Percentiles rank a stretch among this genome's conserved stretches.
Evolutionary conservation across 2,329 filamentous ascomycete species (phyloP).

Genomic region (Hymenoscyphus repandus): DNA sequence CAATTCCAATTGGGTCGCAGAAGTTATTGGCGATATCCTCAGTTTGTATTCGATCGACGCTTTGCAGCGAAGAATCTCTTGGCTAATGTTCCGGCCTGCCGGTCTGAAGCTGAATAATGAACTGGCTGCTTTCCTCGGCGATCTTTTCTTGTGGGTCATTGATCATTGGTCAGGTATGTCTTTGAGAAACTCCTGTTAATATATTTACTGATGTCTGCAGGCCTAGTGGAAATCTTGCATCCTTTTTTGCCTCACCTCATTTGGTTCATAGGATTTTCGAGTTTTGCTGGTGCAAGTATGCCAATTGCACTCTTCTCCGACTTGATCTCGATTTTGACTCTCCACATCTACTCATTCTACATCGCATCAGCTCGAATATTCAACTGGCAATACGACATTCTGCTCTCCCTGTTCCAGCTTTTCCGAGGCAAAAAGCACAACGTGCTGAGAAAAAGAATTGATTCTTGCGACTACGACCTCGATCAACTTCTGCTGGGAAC

Average conservation of each 20-base stretch:
- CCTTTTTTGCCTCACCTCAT: slow-evolving; percentile 82
- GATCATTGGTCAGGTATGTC: slow-evolving; percentile 86
- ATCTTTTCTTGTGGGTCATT: slow-evolving; percentile 97
- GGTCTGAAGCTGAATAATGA: slow-evolving; percentile 94
- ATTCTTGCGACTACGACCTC: slow-evolving; percentile 97
- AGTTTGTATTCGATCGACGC: slow-evolving; percentile 82
- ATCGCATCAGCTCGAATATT: slow-evolving; percentile 94
- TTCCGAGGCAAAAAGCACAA: slow-evolving; percentile 99
- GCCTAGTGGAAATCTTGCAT: slow-evolving; percentile 69
- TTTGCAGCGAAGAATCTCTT: slow-evolving; percentile 81
- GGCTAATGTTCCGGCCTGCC: slow-evolving; percentile 94
- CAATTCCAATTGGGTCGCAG: slow-evolving; percentile 79
- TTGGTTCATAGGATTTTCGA: slow-evolving; percentile 88
- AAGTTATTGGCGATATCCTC: slow-evolving; percentile 70
- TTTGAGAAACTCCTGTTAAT: neutral
- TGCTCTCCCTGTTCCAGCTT: slow-evolving; percentile 95
- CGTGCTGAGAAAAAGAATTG: slow-evolving; percentile 91
- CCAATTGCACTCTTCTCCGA: slow-evolving; percentile 95
- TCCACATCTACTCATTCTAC: slow-evolving; percentile 98
- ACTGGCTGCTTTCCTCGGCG: slow-evolving; percentile 86
- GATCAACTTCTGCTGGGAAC: slow-evolving; percentile 95
- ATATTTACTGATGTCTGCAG: slow-evolving; percentile 34
- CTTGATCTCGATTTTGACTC: slow-evolving; percentile 80
- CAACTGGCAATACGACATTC: slow-evolving; percentile 96
- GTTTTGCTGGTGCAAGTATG: slow-evolving; percentile 94